Evolutionary conservation across 2,329 filamentous ascomycete genomes (phyloP).

Genomic region (Ascochyta viciae-villosae): DNA sequence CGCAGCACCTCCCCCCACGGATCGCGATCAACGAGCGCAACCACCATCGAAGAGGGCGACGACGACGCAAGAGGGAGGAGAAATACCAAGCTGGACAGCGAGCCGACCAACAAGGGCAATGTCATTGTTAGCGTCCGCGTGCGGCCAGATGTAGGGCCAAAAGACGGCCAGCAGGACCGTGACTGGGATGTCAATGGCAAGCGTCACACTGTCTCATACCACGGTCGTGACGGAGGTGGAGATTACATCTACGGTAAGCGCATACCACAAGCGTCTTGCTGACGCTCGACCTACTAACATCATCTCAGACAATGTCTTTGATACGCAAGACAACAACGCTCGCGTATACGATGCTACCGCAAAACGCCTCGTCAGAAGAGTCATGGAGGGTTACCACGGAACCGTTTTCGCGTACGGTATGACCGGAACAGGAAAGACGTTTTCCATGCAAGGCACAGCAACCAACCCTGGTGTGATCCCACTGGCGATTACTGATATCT

Average conservation of each 20-base stretch:
- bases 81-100: conserved; percentile 38
- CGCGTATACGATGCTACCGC: conserved; percentile 94
- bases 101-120: conserved; percentile 69
- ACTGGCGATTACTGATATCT: conserved; percentile 96
- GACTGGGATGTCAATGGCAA: conserved; percentile 94
- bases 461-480: conserved; percentile 96
- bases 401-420: conserved; percentile 99
- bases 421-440: conserved; percentile 98
- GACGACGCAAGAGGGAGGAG: conserved; percentile 60
- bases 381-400: conserved; percentile 99
- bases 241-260: conserved; percentile 88
- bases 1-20: conserved; percentile 91
- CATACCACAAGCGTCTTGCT: conserved; percentile 25
- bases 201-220: conserved; percentile 80
- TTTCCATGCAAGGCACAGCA: conserved; percentile 98
- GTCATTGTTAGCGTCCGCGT: conserved; percentile 95
- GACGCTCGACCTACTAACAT: conserved; percentile 18
- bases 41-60: conserved; percentile 85
- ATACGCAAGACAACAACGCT: conserved; percentile 90
- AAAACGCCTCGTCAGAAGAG: conserved; percentile 90
- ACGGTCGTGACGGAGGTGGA: conserved; percentile 83
- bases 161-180: conserved; percentile 70
- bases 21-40: conserved; percentile 87
- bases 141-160: conserved; percentile 77
- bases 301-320: conserved; percentile 90